Evolutionary conservation across 1,284 basidiomycete genomes (phyloP).

Genomic region (Moniliella sp.): DNA sequence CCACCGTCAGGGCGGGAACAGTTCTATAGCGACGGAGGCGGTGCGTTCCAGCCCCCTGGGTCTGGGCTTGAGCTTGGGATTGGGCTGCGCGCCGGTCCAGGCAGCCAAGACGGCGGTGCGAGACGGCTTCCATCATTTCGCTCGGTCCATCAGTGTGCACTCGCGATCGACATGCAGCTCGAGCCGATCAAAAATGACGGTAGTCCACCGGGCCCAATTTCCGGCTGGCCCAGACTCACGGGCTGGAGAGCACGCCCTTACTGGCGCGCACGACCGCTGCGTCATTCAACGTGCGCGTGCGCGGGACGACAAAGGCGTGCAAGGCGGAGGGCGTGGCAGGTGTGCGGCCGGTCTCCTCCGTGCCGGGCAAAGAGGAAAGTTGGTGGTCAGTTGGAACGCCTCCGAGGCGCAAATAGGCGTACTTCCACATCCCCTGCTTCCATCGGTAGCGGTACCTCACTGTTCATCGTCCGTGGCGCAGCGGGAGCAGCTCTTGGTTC

Average conservation of each 20-base stretch:
- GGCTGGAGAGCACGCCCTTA: not conserved
- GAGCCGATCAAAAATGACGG: constrained; percentile 9
- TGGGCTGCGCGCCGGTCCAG: not conserved
- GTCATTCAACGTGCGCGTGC: constrained; percentile 9
- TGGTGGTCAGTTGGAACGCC: constrained; percentile 3
- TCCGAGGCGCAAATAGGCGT: constrained; percentile 7
- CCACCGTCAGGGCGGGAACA: too few relatives aligned
- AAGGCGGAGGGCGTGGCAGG: constrained; percentile 5
- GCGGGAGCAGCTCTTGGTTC: too few relatives aligned
- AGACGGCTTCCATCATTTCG: constrained; percentile 11
- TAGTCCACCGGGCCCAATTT: too few relatives aligned
- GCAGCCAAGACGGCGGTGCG: constrained; percentile 5
- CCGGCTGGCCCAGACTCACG: too few relatives aligned
- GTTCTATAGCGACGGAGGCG: too few relatives aligned
- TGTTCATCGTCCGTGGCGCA: too few relatives aligned
- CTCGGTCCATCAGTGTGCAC: constrained; percentile 8
- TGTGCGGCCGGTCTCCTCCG: constrained; percentile 2
- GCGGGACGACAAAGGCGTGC: constrained; percentile 11
- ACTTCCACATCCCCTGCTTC: constrained; percentile 8
- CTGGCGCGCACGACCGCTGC: constrained; percentile 12
- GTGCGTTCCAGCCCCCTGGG: too few relatives aligned
- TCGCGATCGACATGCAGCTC: constrained; percentile 10
- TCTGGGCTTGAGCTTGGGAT: not conserved
- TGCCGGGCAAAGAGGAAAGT: too few relatives aligned
- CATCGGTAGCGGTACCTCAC: constrained; percentile 5